A percentile compares a stretch with the other conserved stretches of the same genome.
Evolutionary conservation across 805 yeast genomes (phyloP).

Genomic region (Wickerhamiella sergipiensis): DNA sequence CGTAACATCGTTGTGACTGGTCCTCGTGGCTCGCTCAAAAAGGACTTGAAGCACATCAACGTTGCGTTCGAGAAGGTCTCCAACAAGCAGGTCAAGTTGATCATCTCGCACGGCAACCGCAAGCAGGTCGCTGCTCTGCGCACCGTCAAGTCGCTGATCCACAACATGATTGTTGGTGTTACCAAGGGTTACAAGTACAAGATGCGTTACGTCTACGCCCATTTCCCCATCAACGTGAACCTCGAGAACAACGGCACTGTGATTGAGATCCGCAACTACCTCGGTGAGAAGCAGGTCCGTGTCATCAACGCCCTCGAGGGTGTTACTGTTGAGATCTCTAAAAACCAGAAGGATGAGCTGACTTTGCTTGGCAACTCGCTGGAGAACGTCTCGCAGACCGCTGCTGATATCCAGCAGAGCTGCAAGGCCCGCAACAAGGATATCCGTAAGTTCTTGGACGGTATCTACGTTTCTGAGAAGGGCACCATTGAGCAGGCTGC

Average conservation of each 20-base stretch:
- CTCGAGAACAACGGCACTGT: constrained; percentile 61
- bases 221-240: constrained; percentile 99
- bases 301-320: constrained; percentile 75
- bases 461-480: constrained; percentile 97
- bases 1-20: constrained; percentile 84
- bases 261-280: constrained; percentile 97
- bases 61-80: constrained; percentile 74
- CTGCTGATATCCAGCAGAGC: constrained; percentile 96
- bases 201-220: constrained; percentile 99
- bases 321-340: constrained; percentile 70
- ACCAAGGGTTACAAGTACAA: constrained; percentile 98
- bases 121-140: constrained; percentile 99
- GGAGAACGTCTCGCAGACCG: constrained; percentile 94
- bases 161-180: constrained; percentile 96
- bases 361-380: constrained; percentile 87
- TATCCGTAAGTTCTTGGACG: constrained; percentile 99
- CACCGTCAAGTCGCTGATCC: constrained; percentile 90
- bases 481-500: constrained; percentile 68
- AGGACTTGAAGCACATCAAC: constrained; percentile 88
- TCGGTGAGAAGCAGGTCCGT: constrained; percentile 98
- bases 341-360: constrained; percentile 88
- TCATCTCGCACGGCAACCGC: constrained; percentile 98
- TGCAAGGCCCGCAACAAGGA: constrained; percentile 99
- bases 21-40: constrained; percentile 90
- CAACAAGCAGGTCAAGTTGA: constrained; percentile 64